These are phyloP conservation scores for Chrysosporium keratinophilum DNA, from an alignment of 2,329 filamentous ascomycete genomes.

Conservation along the genomic window DNA sequence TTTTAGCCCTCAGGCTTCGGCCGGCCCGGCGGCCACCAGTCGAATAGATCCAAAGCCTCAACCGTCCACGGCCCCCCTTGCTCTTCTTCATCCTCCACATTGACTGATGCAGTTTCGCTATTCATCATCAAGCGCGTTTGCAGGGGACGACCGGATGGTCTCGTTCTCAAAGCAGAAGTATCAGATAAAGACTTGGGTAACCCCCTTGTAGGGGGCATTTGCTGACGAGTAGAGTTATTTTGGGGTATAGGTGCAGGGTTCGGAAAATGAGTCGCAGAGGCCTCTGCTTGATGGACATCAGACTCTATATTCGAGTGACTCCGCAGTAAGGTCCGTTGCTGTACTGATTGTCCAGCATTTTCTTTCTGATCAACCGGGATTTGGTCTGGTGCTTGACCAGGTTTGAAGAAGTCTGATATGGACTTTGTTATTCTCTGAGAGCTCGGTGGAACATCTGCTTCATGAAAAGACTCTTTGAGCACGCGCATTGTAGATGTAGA, in stretches of 20 bases:
- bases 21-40: conserved; percentile 35
- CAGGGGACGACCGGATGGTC: not conserved
- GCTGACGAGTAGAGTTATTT: conserved; percentile 9
- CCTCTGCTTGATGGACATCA: not conserved
- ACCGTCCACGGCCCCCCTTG: conserved; percentile 31
- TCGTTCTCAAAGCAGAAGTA: conserved; percentile 23
- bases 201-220: not conserved
- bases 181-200: conserved; percentile 31
- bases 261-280: not conserved
- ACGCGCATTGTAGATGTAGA: conserved; percentile 11
- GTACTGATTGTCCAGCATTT: not conserved
- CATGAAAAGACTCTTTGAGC: conserved; percentile 9
- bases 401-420: conserved; percentile 14
- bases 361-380: not conserved
- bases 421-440: conserved; percentile 7
- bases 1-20: conserved; percentile 22
- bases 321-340: not conserved
- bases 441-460: conserved; percentile 2
- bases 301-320: conserved; percentile 5
- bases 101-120: not conserved
- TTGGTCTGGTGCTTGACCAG: not conserved
- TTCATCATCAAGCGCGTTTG: conserved; percentile 6
- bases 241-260: not conserved
- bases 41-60: conserved; percentile 35
- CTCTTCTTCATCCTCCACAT: conserved; percentile 20